A percentile compares a stretch with the other conserved stretches of the same genome.
These are phyloP conservation scores for Ceratocystis albifundus DNA, from an alignment of 2,329 filamentous ascomycete genomes.

Conservation along the genomic window DNA sequence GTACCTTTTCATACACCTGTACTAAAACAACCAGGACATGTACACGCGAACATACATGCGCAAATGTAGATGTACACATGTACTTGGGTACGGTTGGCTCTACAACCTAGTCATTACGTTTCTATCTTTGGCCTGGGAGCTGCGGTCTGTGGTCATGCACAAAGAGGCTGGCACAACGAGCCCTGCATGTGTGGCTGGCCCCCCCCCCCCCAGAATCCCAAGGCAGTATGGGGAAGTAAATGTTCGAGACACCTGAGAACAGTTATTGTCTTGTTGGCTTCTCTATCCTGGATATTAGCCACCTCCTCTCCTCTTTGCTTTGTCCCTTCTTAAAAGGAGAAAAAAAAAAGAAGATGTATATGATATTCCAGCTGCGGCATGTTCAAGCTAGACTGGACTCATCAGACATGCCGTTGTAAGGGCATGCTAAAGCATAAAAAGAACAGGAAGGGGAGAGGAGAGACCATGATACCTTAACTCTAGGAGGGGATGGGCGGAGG, in stretches of 20 bases:
- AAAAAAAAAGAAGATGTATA: neutral
- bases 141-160: neutral
- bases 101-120: neutral
- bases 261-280: neutral
- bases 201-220: neutral
- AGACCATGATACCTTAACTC: neutral
- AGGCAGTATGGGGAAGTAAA: neutral
- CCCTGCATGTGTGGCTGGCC: neutral
- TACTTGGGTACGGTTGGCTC: no score
- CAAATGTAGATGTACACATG: neutral
- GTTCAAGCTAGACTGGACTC: neutral
- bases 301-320: neutral
- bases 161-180: slow-evolving; percentile 2
- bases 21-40: neutral
- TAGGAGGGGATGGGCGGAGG: neutral
- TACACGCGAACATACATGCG: neutral
- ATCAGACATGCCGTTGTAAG: neutral
- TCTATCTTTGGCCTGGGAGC: slow-evolving; percentile 7
- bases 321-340: neutral
- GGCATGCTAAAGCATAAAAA: neutral
- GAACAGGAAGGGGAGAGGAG: neutral
- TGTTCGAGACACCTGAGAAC: slow-evolving; percentile 7
- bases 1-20: slow-evolving; percentile 1
- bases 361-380: neutral
- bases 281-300: neutral